Conservation (phyloP, 768 basidiomycete species). For the Boletus reticulatus region DNA sequence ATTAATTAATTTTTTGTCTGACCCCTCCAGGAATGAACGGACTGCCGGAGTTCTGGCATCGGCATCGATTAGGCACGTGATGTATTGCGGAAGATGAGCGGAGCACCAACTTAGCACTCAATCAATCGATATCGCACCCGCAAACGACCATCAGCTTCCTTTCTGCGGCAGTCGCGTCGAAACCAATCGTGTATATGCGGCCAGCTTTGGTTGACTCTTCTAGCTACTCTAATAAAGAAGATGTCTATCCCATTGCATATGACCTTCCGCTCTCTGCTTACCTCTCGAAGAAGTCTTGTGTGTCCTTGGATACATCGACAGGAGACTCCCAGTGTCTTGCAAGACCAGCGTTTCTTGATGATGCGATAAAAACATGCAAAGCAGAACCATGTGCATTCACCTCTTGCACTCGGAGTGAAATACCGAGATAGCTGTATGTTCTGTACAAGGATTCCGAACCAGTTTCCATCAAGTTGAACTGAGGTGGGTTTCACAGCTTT, state of each 20-base stretch:
- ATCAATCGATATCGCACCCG: too few relatives aligned
- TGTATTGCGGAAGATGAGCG: background rate
- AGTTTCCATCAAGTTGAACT: background rate
- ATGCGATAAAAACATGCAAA: constrained; percentile 67
- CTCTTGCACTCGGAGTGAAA: constrained; percentile 58
- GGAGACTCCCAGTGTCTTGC: constrained; percentile 56
- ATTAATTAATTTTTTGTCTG: too few relatives aligned
- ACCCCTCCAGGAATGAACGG: too few relatives aligned
- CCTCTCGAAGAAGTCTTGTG: constrained; percentile 47
- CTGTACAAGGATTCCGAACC: constrained; percentile 34
- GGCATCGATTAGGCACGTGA: background rate
- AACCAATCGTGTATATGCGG: too few relatives aligned
- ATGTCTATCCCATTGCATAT: too few relatives aligned
- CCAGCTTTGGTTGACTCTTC: too few relatives aligned
- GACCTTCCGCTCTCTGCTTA: too few relatives aligned
- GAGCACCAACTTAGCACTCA: too few relatives aligned
- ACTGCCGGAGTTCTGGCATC: too few relatives aligned
- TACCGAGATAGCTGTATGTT: constrained; percentile 68
- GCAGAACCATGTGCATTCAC: constrained; percentile 50
- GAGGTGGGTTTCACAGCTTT: background rate
- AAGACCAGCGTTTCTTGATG: constrained; percentile 79
- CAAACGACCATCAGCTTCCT: too few relatives aligned
- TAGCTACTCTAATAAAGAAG: too few relatives aligned
- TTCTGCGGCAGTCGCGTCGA: too few relatives aligned
- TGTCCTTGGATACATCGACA: constrained; percentile 45